These are phyloP conservation scores for Gillenia trifoliata DNA, from an alignment of 306 rosid species.

Conservation along the genomic window DNA sequence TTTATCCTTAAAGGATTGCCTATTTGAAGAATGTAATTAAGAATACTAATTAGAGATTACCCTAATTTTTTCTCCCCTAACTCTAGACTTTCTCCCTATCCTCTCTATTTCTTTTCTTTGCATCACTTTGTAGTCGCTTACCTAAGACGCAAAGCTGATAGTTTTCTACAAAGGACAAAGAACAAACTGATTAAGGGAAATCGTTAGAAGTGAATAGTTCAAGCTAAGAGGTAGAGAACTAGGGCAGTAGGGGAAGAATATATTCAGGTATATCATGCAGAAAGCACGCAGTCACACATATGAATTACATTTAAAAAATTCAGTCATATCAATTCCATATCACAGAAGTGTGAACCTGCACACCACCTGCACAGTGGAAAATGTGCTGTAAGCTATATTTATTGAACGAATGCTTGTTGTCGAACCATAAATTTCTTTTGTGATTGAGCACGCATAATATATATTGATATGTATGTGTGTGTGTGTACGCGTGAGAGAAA, in stretches of 20 bases:
- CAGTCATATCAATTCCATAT: slow-evolving; percentile 45
- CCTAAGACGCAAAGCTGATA: background rate
- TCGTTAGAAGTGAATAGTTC: background rate
- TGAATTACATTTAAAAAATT: slow-evolving; percentile 4
- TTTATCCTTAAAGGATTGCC: background rate
- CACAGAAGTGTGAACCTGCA: slow-evolving; percentile 77
- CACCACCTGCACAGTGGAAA: slow-evolving; percentile 87
- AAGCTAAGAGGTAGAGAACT: background rate
- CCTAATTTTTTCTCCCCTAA: too few relatives aligned
- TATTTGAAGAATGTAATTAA: background rate
- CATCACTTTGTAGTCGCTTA: background rate
- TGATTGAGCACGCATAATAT: slow-evolving; percentile 11
- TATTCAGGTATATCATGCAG: slow-evolving; percentile 1
- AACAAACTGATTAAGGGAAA: background rate
- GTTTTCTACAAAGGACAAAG: background rate
- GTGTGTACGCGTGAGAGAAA: background rate
- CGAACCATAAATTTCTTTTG: slow-evolving; percentile 15
- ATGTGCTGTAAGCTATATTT: slow-evolving; percentile 64
- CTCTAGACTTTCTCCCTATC: background rate
- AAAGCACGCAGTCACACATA: slow-evolving; percentile 18
- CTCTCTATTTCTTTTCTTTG: background rate
- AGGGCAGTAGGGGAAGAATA: background rate
- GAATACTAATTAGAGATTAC: background rate
- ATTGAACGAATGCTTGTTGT: slow-evolving; percentile 23
- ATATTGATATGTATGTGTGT: background rate